Conservation (phyloP, 2,329 filamentous ascomycete species). For the Colletotrichum noveboracense region DNA sequence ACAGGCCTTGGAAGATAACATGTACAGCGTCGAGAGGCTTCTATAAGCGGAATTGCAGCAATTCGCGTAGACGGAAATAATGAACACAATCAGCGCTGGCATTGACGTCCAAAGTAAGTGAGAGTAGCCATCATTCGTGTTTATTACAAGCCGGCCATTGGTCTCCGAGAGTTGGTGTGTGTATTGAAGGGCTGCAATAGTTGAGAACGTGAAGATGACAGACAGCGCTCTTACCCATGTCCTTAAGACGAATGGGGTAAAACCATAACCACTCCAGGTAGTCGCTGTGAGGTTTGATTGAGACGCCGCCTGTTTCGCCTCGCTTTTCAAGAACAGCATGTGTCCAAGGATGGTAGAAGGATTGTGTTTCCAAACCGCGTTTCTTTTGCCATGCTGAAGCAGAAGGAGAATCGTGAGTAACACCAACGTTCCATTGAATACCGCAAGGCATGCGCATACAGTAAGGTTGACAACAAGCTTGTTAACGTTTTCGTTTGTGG, state of each 20-base stretch:
- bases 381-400: too few relatives aligned
- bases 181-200: background rate
- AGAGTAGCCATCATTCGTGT: rapidly evolving
- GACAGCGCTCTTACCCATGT: background rate
- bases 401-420: too few relatives aligned
- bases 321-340: background rate
- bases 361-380: background rate
- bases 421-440: too few relatives aligned
- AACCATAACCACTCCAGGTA: too few relatives aligned
- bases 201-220: background rate
- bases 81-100: background rate
- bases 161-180: background rate
- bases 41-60: background rate
- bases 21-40: background rate
- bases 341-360: background rate
- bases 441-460: too few relatives aligned
- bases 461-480: too few relatives aligned
- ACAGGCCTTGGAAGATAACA: background rate
- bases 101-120: background rate
- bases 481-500: too few relatives aligned
- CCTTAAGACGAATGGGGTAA: background rate
- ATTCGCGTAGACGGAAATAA: background rate
- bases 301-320: too few relatives aligned
- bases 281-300: too few relatives aligned
- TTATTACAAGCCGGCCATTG: background rate